A percentile compares a stretch with the other conserved stretches of the same genome.
Conservation (phyloP, 441 rosid species). For the Brassica balearica region DNA sequence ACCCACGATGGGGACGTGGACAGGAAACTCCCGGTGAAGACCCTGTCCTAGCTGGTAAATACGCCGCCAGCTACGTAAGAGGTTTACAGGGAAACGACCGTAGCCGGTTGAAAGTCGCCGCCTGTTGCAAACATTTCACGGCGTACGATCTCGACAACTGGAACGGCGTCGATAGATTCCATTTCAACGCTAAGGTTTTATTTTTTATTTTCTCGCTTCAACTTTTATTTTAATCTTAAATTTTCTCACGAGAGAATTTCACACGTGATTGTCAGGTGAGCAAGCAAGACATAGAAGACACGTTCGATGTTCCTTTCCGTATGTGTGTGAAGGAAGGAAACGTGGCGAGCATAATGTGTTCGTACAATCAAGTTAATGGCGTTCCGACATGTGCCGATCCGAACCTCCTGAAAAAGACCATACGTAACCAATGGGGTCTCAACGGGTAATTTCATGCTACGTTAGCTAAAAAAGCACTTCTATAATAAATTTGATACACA, state of each 20-base stretch:
- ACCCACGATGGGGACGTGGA: conserved; percentile 98
- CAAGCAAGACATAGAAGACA: conserved; percentile 86
- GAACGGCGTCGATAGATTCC: conserved; percentile 92
- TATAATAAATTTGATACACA: background rate
- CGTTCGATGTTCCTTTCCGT: conserved; percentile 81
- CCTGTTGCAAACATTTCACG: conserved; percentile 92
- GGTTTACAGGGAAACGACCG: conserved; percentile 83
- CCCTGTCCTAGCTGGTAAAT: conserved; percentile 73
- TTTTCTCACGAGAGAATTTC: conserved; percentile 24
- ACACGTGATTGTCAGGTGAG: conserved; percentile 59
- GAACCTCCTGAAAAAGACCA: conserved; percentile 61
- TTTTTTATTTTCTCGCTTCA: background rate
- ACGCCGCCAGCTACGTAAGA: conserved; percentile 82
- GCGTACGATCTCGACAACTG: conserved; percentile 97
- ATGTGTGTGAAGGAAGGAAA: conserved; percentile 85
- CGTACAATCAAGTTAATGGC: conserved; percentile 94
- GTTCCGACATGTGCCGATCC: conserved; percentile 96
- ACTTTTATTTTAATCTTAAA: background rate
- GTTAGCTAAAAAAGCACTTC: background rate
- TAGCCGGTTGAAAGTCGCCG: conserved; percentile 84
- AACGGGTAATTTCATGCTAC: conserved; percentile 63
- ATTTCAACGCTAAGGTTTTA: conserved; percentile 77
- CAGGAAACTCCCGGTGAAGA: conserved; percentile 99
- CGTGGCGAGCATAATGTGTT: conserved; percentile 96
- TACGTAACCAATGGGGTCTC: conserved; percentile 81